Percentiles rank a stretch among this genome's conserved stretches.
Evolutionary conservation across 768 basidiomycete species (phyloP).

Genomic region (Lactarius sanguifluus): DNA sequence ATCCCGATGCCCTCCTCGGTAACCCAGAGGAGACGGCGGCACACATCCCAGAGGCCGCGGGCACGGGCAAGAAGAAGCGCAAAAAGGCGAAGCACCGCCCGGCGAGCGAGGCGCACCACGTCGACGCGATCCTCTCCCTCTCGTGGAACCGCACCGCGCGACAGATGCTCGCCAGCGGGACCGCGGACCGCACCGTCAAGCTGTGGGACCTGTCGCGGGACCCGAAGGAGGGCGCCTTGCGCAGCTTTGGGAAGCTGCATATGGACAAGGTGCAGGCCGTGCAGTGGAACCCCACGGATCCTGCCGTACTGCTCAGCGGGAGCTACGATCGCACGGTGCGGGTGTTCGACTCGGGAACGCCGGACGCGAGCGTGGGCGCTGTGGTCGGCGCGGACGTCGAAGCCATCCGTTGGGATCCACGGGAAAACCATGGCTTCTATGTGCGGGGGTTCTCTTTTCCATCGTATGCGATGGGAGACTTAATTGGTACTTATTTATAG

Average conservation of each 20-base stretch:
- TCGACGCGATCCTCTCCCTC: conserved; percentile 89
- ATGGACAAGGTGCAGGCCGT: conserved; percentile 96
- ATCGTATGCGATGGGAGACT: conserved; percentile 1
- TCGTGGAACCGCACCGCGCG: conserved; percentile 91
- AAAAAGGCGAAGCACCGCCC: conserved; percentile 76
- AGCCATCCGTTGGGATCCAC: conserved; percentile 93
- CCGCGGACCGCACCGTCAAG: conserved; percentile 94
- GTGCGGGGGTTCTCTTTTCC: conserved; percentile 57
- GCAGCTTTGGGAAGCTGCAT: conserved; percentile 79
- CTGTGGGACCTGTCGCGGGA: conserved; percentile 90
- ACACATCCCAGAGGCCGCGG: conserved; percentile 73
- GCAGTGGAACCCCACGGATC: conserved; percentile 89
- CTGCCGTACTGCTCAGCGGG: conserved; percentile 88
- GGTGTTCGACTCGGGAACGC: conserved; percentile 89
- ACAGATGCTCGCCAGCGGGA: conserved; percentile 89
- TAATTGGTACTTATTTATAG: no score
- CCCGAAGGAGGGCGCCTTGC: conserved; percentile 63
- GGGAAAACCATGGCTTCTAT: conserved; percentile 85
- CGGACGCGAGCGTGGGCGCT: conserved; percentile 82
- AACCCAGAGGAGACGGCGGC: conserved; percentile 81
- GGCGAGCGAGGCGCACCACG: conserved; percentile 69
- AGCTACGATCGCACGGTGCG: conserved; percentile 93
- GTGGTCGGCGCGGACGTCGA: conserved; percentile 91
- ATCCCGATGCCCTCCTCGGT: conserved; percentile 89
- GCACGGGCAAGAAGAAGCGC: conserved; percentile 96